These are phyloP conservation scores for Dactylellina haptotyla DNA, from an alignment of 2,329 filamentous ascomycete genomes.

Conservation along the genomic window DNA sequence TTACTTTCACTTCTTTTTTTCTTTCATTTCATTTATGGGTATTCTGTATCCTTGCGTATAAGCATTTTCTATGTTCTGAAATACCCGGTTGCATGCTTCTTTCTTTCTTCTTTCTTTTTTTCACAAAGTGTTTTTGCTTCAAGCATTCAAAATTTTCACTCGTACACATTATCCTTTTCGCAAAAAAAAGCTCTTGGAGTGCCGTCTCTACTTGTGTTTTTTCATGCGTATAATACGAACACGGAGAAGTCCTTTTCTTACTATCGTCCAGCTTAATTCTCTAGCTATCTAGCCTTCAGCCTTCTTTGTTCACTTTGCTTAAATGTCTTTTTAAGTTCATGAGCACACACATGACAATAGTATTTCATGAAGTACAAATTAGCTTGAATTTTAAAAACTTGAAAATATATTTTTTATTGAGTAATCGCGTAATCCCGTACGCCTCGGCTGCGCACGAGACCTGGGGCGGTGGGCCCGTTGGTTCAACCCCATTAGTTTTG, in stretches of 20 bases:
- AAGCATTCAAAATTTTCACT: background rate
- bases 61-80: no score
- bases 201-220: background rate
- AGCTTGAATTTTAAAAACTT: no score
- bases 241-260: background rate
- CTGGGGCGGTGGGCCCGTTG: no score
- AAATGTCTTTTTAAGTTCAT: background rate
- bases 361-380: background rate
- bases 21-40: background rate
- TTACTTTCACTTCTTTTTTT: background rate
- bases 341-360: background rate
- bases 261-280: no score
- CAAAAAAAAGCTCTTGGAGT: background rate
- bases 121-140: background rate
- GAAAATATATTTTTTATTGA: no score
- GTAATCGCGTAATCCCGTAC: no score
- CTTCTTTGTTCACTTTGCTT: background rate
- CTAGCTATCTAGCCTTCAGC: no score
- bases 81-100: constrained; percentile 39
- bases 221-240: background rate
- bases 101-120: constrained; percentile 5
- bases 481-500: no score
- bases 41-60: no score
- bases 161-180: background rate
- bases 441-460: no score